Base-by-base conservation (phyloP, 225 moss, liverwort and hornwort species). In the Pleurozium schreberi region DNA sequence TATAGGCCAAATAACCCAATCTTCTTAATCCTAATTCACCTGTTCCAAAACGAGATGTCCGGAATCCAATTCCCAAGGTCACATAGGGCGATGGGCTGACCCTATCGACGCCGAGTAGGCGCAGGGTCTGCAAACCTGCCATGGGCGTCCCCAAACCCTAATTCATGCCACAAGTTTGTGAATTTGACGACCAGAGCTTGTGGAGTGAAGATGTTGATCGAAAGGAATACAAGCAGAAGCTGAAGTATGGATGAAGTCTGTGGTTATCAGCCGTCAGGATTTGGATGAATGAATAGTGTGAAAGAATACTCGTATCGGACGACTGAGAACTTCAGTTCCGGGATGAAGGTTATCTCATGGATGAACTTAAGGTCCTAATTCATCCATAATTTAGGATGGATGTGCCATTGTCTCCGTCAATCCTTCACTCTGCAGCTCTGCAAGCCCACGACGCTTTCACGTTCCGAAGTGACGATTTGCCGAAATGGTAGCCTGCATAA, bases 101-200 rank as follows among this genome's bases (percentile, higher is more conserved):
- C 50, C 70, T 82, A 33, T 85, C 82, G 10, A 91, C 85, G 88
- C 93, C 91, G 21, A 88, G 83, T 47, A 91, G 89, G 86, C 89
- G 86, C 83, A 87, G 53, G 10, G 88, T 62, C 80, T 91, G 93
- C 88, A 93, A 75, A 12, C 74, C 86, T 74, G 93, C 93, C 93
- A 93, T 93, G 73, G 38, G 62, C 16, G 34, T 27, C 60, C 53
- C 20, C 40, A 50, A 74, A 53, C 9, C 52, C 63, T 64, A 88
- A 71, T 88, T 58, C 45, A 86, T 47, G 33, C 36, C 43, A 19
- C 31, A 70, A 70, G 84, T 52, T 42, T 55, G 57, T 13, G 62
- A 71, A 82, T 88, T 73, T 60, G 52, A 57, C 28, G 40, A 62
- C 23, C 21, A 63, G 4, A 14, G 61, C 12, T 43, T 63, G 64